Evolutionary conservation across 2,329 filamentous ascomycete genomes (phyloP).

Genomic region (Macrophomina pseudophaseolina): DNA sequence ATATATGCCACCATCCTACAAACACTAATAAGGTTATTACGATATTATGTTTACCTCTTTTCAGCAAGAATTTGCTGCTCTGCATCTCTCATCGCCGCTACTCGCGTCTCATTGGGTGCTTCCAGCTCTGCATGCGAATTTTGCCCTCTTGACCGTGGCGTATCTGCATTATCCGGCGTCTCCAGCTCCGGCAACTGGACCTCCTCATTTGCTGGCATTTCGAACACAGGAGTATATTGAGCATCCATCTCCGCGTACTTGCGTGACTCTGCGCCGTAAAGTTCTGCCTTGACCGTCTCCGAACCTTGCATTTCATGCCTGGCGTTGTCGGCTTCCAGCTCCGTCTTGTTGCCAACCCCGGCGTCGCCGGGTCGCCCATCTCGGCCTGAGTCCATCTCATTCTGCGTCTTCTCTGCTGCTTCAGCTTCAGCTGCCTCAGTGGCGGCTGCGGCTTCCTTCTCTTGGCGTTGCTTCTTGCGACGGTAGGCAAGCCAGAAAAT

Average conservation of each 20-base stretch:
- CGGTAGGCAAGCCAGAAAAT: conserved; percentile 29
- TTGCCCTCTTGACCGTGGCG: background rate
- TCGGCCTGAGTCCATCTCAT: conserved; percentile 12
- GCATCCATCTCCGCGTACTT: conserved; percentile 19
- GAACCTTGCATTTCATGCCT: conserved; percentile 22
- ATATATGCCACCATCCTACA: background rate
- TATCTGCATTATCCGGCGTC: conserved; percentile 9
- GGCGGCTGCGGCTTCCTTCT: background rate
- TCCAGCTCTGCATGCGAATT: conserved; percentile 7
- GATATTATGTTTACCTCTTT: background rate
- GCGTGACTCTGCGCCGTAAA: conserved; percentile 18
- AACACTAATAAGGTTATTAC: background rate
- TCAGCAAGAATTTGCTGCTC: background rate
- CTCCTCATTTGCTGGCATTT: conserved; percentile 20
- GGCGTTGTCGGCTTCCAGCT: conserved; percentile 4
- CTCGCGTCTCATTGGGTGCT: conserved; percentile 14
- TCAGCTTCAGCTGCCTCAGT: conserved; percentile 11
- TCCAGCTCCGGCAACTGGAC: conserved; percentile 18
- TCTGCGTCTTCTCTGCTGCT: background rate
- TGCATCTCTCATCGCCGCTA: conserved; percentile 1
- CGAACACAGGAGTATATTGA: background rate
- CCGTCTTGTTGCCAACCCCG: conserved; percentile 7
- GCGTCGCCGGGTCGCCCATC: background rate
- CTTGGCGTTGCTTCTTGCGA: conserved; percentile 20
- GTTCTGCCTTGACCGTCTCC: conserved; percentile 3